Evolutionary conservation across 768 basidiomycete species (phyloP).

Genomic region (Mycena leptocephala): DNA sequence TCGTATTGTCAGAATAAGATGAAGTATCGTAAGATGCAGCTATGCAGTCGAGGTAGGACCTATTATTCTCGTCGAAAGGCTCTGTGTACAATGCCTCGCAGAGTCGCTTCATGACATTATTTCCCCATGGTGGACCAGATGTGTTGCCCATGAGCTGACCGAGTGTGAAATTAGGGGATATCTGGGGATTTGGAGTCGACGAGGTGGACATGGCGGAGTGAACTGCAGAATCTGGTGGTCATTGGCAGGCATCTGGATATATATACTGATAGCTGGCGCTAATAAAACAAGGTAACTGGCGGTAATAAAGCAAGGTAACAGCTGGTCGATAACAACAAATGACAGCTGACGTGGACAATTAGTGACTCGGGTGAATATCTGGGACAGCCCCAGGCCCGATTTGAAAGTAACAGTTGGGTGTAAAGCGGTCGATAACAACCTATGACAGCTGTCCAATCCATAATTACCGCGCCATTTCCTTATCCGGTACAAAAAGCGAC

Average conservation of each 20-base stretch:
- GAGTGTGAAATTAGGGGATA: background rate
- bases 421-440: no score
- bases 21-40: background rate
- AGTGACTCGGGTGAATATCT: no score
- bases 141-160: background rate
- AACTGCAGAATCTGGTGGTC: no score
- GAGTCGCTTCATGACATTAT: slow-evolving; percentile 2
- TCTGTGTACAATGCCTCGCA: slow-evolving; percentile 15
- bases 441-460: no score
- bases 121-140: slow-evolving; percentile 9
- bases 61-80: background rate
- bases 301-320: no score
- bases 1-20: background rate
- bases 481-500: no score
- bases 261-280: background rate
- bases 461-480: no score
- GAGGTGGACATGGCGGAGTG: no score
- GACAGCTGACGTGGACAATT: no score
- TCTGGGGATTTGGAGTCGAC: background rate
- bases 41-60: background rate
- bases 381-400: no score
- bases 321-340: no score
- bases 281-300: background rate
- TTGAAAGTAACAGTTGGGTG: no score
- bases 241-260: background rate